Base-by-base conservation (phyloP, 192 early-diverging fungal species). In the Allomyces macrogynus region DNA sequence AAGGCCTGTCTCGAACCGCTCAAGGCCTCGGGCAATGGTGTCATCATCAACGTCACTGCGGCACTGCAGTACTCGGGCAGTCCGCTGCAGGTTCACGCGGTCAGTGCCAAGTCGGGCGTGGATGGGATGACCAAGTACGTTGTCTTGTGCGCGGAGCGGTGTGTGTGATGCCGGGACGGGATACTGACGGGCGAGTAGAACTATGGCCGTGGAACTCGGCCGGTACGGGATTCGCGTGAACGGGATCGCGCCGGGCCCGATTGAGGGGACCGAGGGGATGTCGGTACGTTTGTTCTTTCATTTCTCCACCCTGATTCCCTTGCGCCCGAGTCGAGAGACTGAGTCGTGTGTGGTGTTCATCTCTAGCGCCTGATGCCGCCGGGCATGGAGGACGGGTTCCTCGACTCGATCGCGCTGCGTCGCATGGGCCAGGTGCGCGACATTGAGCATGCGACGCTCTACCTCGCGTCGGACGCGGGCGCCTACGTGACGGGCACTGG, bases 391-490 rank as follows among this genome's bases (percentile, higher is more conserved):
- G 67, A 14, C 63, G 66, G 24, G 64, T 76, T 69, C 62, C 40
- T 42, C 49, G 40, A n/a, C 18, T 1, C 65, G 61, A 74, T 61
- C 23, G 20, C 43, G 44, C 7, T 63, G 67, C 32, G 26, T 11
- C 66, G 74, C 32, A 63, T 82, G 74, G 75, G 77, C 32, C 66
- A 77, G 27, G 69, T 83, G 49, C 67, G 68, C 20, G 87, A 89
- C 72, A 86, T 89, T 63, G 86, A 81, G 65, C 79, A 85, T 26
- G 77, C 86, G 3, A 83, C 85, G 14, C 62, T 87, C 60, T 89
- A 80, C 68, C 70, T 89, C 66, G 80, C 80, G 23, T 81, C 78
- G 1, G 84, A 82, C 62, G 84, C 81, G 16, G 80, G 73, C 32
- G 67, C 76, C 10, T 86, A 69, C 66, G 74, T 87, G 10, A 85